Percentiles rank a stretch among this genome's conserved stretches.
Conservation (phyloP, 208 protist genomes). For the Trypanosoma vivax region DNA sequence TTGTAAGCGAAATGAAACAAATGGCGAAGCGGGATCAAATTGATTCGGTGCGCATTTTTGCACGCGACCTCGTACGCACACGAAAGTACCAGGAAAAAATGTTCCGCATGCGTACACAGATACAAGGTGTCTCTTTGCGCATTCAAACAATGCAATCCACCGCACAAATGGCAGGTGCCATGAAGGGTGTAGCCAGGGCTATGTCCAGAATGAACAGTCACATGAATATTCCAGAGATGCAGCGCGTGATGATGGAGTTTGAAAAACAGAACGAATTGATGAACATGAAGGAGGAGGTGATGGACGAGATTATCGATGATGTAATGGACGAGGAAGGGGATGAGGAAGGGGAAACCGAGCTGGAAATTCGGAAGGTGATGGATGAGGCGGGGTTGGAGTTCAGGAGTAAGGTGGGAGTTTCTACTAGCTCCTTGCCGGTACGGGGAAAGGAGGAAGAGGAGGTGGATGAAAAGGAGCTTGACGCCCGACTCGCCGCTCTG, state of each 20-base stretch:
- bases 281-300: conserved; percentile 99
- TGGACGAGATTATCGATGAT: conserved; percentile 92
- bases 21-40: conserved; percentile 96
- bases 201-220: conserved; percentile 95
- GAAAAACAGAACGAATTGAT: conserved; percentile 96
- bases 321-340: conserved; percentile 89
- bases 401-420: conserved; percentile 68
- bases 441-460: conserved; percentile 32
- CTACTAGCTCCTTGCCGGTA: conserved; percentile 29
- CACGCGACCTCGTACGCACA: conserved; percentile 96
- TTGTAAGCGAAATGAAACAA: conserved; percentile 95
- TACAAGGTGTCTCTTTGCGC: conserved; percentile 93
- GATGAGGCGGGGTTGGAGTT: conserved; percentile 90
- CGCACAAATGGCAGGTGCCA: conserved; percentile 81
- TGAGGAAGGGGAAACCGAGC: conserved; percentile 88
- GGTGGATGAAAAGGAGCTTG: conserved; percentile 76
- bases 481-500: conserved; percentile 73
- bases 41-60: conserved; percentile 95
- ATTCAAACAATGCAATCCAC: conserved; percentile 94
- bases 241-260: conserved; percentile 98
- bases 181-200: conserved; percentile 89
- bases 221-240: conserved; percentile 96
- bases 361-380: conserved; percentile 87
- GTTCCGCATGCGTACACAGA: conserved; percentile 96
- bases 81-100: conserved; percentile 94